Evolutionary conservation across 2,329 filamentous ascomycete genomes (phyloP).

Genomic region (Neopestalotiopsis rosae): DNA sequence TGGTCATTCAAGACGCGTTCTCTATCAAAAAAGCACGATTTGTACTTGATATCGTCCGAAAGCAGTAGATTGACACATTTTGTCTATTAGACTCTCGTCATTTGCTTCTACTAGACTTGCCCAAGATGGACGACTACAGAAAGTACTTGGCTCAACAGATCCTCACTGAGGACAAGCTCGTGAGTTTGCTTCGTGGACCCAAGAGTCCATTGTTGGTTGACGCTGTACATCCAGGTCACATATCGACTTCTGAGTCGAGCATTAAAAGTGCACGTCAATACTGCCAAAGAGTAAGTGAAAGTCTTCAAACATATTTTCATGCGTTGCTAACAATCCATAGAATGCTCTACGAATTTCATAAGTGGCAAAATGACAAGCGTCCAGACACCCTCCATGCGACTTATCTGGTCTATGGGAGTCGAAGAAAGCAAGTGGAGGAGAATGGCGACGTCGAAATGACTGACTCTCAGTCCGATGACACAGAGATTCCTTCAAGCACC

Average conservation of each 20-base stretch:
- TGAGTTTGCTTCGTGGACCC: constrained; percentile 44
- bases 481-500: constrained; percentile 56
- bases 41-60: not conserved
- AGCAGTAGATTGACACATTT: not conserved
- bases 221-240: constrained; percentile 66
- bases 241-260: constrained; percentile 86
- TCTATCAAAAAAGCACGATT: not conserved
- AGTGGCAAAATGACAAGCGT: constrained; percentile 75
- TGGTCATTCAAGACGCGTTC: constrained; percentile 1
- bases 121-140: constrained; percentile 65
- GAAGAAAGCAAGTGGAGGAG: constrained; percentile 47
- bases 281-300: constrained; percentile 79
- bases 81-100: not conserved
- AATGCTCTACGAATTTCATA: constrained; percentile 87
- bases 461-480: constrained; percentile 66
- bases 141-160: constrained; percentile 78
- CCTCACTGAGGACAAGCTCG: constrained; percentile 75
- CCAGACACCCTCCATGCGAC: constrained; percentile 83
- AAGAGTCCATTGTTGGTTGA: constrained; percentile 21
- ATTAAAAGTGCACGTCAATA: constrained; percentile 82
- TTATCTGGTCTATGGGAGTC: constrained; percentile 83
- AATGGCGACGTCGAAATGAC: constrained; percentile 74
- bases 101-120: not conserved
- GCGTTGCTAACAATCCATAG: constrained; percentile 47
- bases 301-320: constrained; percentile 1